phyloP scores from a whole-genome alignment of 192 early-diverging fungal species.

The Nowakowskiella sp. region DNA sequence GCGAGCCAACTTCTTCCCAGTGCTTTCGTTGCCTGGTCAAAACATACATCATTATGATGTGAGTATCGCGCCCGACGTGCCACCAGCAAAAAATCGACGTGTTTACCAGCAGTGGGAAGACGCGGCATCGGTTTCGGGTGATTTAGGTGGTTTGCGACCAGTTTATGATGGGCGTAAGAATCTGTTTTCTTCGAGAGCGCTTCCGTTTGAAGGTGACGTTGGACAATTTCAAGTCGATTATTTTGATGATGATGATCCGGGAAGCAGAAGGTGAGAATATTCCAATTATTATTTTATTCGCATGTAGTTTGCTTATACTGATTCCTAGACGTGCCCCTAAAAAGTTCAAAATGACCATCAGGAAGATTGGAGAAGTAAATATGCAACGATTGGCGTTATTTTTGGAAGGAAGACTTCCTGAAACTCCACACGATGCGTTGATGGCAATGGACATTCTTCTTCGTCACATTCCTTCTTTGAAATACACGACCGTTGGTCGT shows the following conservation, averaged over 20 bases:
- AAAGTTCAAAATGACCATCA: conserved; percentile 57
- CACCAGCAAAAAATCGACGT: conserved; percentile 62
- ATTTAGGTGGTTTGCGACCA: conserved; percentile 50
- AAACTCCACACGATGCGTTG: conserved; percentile 46
- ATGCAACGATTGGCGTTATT: conserved; percentile 40
- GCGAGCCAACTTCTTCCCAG: conserved; percentile 69
- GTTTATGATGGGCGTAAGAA: conserved; percentile 83
- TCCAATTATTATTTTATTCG: neutral
- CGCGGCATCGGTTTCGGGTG: conserved; percentile 14
- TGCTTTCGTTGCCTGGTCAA: conserved; percentile 51
- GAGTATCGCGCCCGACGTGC: conserved; percentile 67
- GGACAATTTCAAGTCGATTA: conserved; percentile 52
- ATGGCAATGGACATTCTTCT: conserved; percentile 67
- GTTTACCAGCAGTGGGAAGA: conserved; percentile 63
- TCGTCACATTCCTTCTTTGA: conserved; percentile 70
- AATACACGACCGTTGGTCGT: conserved; percentile 70
- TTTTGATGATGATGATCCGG: conserved; percentile 43
- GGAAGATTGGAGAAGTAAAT: conserved; percentile 57
- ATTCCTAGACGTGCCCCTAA: conserved; percentile 30
- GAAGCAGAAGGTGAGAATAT: neutral
- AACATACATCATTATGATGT: conserved; percentile 89
- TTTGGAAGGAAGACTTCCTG: conserved; percentile 32
- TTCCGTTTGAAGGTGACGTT: conserved; percentile 50
- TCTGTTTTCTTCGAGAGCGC: conserved; percentile 51
- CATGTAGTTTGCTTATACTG: neutral